Evolutionary conservation across 139 green algal species (phyloP).

Genomic region (Micractinium sp.): DNA sequence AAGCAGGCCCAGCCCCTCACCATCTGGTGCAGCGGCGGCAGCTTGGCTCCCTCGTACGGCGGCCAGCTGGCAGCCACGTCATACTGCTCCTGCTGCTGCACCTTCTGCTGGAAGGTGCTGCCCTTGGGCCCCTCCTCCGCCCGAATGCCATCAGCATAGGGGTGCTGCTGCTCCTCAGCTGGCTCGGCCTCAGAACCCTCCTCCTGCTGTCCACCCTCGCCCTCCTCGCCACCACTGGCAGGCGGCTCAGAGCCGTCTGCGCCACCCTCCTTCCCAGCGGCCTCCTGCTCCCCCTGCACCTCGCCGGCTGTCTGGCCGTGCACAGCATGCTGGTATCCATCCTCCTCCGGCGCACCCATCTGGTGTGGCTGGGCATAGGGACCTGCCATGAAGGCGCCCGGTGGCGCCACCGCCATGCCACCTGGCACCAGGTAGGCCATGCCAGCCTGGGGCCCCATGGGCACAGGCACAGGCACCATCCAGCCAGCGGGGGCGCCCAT

Average conservation of each 20-base stretch:
- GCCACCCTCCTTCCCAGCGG: too few relatives aligned
- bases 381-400: neutral
- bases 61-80: conserved; percentile 32
- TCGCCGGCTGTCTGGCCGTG: too few relatives aligned
- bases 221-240: neutral
- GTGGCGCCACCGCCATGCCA: neutral
- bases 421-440: neutral
- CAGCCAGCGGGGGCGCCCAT: neutral
- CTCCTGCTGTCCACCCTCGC: neutral
- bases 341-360: too few relatives aligned
- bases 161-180: neutral
- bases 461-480: neutral
- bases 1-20: neutral
- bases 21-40: conserved; percentile 15
- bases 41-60: conserved; percentile 29
- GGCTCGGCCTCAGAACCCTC: neutral
- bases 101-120: neutral
- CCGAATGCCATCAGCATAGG: neutral
- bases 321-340: too few relatives aligned
- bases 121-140: neutral
- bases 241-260: neutral
- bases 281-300: too few relatives aligned
- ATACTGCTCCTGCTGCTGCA: neutral
- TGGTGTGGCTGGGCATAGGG: neutral
- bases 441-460: neutral